Evolutionary conservation across 2,329 filamentous ascomycete genomes (phyloP).

Genomic region (Phoma sp.): DNA sequence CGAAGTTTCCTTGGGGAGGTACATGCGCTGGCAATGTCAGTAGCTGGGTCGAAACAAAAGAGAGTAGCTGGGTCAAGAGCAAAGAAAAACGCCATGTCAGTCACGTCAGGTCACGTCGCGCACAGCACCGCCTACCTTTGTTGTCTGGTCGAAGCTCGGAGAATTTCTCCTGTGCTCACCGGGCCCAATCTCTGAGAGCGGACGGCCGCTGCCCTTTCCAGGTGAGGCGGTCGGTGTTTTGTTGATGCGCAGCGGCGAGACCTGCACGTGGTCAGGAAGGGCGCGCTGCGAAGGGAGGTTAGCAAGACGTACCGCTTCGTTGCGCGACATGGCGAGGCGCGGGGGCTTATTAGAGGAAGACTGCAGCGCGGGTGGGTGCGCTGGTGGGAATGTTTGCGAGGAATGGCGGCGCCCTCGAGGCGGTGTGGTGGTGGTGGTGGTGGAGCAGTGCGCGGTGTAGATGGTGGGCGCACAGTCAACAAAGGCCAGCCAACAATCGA

Average conservation of each 20-base stretch:
- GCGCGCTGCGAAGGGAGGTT: not conserved
- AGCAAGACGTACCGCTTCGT: constrained; percentile 48
- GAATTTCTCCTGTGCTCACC: constrained; percentile 89
- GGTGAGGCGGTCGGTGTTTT: constrained; percentile 70
- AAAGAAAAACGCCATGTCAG: not conserved
- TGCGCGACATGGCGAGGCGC: constrained; percentile 45
- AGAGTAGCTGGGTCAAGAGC: constrained; percentile 4
- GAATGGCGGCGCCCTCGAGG: constrained; percentile 15
- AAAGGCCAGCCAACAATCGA: constrained; percentile 5
- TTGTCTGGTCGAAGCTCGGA: constrained; percentile 81
- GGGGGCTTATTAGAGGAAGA: constrained; percentile 5
- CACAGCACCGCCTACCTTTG: constrained; percentile 62
- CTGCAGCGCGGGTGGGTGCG: not conserved
- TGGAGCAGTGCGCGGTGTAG: too few species aligned
- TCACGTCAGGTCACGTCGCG: not conserved
- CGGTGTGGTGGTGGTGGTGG: constrained; percentile 2
- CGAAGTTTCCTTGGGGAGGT: constrained; percentile 75
- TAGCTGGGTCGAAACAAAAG: not conserved
- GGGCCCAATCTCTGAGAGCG: constrained; percentile 87
- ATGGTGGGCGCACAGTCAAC: not conserved
- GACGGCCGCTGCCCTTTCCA: constrained; percentile 64
- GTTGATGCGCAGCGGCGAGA: constrained; percentile 80
- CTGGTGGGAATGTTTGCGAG: constrained; percentile 5
- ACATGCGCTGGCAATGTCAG: constrained; percentile 64
- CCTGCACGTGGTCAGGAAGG: constrained; percentile 53